Evolutionary conservation across 306 rosid species (phyloP).

Genomic region (Luffa aegyptiaca): DNA sequence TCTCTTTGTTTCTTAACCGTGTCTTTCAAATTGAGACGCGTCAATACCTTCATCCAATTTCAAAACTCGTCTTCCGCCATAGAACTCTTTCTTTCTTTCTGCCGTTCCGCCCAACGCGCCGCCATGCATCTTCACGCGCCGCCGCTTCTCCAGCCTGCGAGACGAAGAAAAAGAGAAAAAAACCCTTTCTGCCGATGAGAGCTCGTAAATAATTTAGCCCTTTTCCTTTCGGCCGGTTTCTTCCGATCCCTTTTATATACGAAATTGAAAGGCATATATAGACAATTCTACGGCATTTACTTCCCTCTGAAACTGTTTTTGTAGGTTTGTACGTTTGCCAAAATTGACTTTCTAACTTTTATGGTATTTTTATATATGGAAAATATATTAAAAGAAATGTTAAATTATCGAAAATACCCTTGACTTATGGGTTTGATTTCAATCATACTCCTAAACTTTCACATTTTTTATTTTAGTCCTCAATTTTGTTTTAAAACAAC

Average conservation of each 20-base stretch:
- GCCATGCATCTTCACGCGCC: not conserved
- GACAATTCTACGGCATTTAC: not conserved
- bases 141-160: not conserved
- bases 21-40: constrained; percentile 66
- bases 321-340: not conserved
- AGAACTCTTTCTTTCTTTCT: not conserved
- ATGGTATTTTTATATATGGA: not conserved
- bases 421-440: too few species aligned
- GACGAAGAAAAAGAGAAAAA: not conserved
- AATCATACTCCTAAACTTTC: too few species aligned
- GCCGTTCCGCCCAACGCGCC: not conserved
- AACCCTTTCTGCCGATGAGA: not conserved
- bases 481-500: too few species aligned
- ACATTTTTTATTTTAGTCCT: too few species aligned
- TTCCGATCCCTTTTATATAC: not conserved
- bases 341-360: not conserved
- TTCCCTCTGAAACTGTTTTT: not conserved
- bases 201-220: not conserved
- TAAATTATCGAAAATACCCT: too few species aligned
- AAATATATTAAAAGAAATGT: too few species aligned
- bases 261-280: not conserved
- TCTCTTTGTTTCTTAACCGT: constrained; percentile 17
- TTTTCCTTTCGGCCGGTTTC: not conserved
- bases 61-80: not conserved
- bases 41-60: constrained; percentile 40